Conservation (phyloP, 2,329 filamentous ascomycete species). For the Grosmannia huntii region DNA sequence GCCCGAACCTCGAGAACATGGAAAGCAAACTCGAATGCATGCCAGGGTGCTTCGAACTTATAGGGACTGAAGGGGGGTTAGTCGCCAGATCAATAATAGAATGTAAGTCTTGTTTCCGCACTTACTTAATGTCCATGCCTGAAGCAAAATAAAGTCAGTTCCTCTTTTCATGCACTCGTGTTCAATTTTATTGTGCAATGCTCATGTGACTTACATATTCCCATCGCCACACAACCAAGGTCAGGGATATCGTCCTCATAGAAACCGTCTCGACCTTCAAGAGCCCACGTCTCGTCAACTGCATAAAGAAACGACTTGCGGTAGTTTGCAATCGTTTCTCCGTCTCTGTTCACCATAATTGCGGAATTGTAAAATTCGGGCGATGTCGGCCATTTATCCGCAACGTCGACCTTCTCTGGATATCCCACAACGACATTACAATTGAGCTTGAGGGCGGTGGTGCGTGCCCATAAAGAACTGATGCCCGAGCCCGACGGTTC, state of each 20-base stretch:
- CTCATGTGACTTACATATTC: constrained; percentile 37
- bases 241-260: constrained; percentile 30
- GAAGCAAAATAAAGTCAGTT: background rate
- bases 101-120: background rate
- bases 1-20: constrained; percentile 44
- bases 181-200: no score
- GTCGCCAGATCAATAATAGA: background rate
- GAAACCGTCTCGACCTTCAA: constrained; percentile 40
- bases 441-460: constrained; percentile 49
- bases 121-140: constrained; percentile 52
- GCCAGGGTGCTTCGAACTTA: constrained; percentile 36
- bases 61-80: constrained; percentile 26
- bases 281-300: constrained; percentile 49
- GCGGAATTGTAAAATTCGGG: constrained; percentile 44
- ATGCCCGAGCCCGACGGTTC: constrained; percentile 55
- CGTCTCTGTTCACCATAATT: constrained; percentile 43
- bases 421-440: constrained; percentile 63
- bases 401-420: constrained; percentile 51
- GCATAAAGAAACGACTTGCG: constrained; percentile 46
- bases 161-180: no score
- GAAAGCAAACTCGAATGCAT: constrained; percentile 36
- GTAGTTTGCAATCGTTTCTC: constrained; percentile 49
- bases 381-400: constrained; percentile 32
- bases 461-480: constrained; percentile 58
- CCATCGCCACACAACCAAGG: constrained; percentile 40